Evolutionary conservation across 2,329 filamentous ascomycete genomes (phyloP), one percentile per base, ranked within the genome.

Genomic region (Laburnicola sp.): DNA sequence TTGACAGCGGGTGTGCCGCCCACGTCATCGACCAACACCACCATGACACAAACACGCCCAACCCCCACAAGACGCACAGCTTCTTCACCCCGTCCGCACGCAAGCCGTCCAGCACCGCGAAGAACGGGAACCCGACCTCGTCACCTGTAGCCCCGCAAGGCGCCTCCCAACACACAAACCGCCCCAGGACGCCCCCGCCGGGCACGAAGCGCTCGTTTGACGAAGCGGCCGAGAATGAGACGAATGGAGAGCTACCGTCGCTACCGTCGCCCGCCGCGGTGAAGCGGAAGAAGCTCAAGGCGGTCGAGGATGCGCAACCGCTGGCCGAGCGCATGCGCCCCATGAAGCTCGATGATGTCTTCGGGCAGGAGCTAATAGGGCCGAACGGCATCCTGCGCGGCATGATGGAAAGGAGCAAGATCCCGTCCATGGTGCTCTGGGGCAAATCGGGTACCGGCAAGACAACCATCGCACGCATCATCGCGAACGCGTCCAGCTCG

Each of bases 351-450:
- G 89, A 97, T 65, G 87, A 96, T 11, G 88, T 97, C 2, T 91
- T 81, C 58, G 94, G 94, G 0, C 94, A 99, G 74, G 91, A 96
- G 38, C 83, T 99, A 0, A 92, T 99, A 1, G 93, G 91, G 0
- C 83, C 85, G 0, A 78, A 85, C 28, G 94, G 94, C n/a, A 84
- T 97, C 4, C 79, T 99, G 37, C 86, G 93, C 3, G 86, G 87
- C 27, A 81, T 97, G 52, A 95, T 99, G 59, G 89, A 96, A 65
- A 82, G 88, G 52, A 87, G 94, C 64, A 83, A 88, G 4, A 85
- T 97, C 28, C 93, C 94, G 0, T 96, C 90, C 10, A 96, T 99
- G 90, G 91, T 99, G 35, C 79, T 99, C 10, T 99, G 94, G 89
- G 89, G 89, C 28, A 83, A 82, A 1, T 86, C 88, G 0, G 89